Evolutionary conservation across 352 stramenopile species (phyloP), one percentile per base, ranked within the genome.

Genomic region (Globisporangium solare): DNA sequence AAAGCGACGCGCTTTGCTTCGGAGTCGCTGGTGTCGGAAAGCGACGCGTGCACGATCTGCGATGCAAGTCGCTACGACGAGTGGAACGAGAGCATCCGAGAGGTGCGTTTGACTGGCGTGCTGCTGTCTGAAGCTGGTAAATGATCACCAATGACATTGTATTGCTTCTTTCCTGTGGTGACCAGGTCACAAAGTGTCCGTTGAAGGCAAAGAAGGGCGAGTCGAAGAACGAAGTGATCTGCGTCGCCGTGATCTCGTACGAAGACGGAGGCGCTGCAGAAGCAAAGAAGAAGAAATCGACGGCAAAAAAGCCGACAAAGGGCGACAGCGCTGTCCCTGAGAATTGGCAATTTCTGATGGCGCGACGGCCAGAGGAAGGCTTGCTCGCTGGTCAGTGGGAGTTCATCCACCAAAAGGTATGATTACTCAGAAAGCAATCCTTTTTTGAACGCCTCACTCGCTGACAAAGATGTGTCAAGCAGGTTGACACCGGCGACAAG

Each of bases 381-480:
- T 57, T 96, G 20, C 66, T 96, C 1, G 83, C 86, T 43, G 83
- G 86, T 12, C 88, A 96, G 55, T 96, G 86, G 88, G 85, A 96
- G 59, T 96, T 96, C 60, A 70, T 93, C 18, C 70, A 89, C 60
- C 77, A 67, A 42, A 92, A 94, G 73, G 74, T 83, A 47, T 21
- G 39, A 32, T 10, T 10, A 31, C 27, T 10, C 7, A 35, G 5
- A 35, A 35, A 35, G 7, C 1, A 1, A 1, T 32, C 31, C 13
- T 3, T 41, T 6, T 22, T 31, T 39, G 8, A 20, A 40, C 35
- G 20, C 13, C 14, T 18, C 24, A 35, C 0, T 35, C 5, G 5
- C 27, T 35, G 27, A 35, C 27, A 35, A 35, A 1, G 6, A 10
- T 10, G 0, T 35, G 1, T 10, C 54, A n/a, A 24, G 15, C 21